Evolutionary conservation across 352 stramenopile species (phyloP), one percentile per base, ranked within the genome.

Genomic region (Blastocystis sp.): DNA sequence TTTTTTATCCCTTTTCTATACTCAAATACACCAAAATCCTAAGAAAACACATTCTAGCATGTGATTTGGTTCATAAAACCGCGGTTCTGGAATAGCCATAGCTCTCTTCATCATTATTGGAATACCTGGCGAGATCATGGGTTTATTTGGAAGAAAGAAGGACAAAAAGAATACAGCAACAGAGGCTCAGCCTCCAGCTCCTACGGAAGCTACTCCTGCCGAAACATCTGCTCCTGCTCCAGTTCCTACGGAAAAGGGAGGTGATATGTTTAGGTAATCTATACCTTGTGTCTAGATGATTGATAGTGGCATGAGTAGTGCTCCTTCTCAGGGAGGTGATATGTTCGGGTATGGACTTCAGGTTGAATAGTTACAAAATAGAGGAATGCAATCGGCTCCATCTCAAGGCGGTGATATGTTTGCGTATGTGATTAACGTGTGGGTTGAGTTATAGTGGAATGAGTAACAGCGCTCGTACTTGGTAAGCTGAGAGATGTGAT

Each of bases 201-300:
- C 75, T 51, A 12, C 75, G 19, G 39, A 56, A 57, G 14, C 19
- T 16, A 51, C 75, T 86, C 0, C 75, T 77, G 1, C 75, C 46
- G 43, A 56, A 39, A 27, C 75, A 42, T 2, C 75, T 5, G 75
- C 75, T 66, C 51, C 75, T 69, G 32, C 75, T 54, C 46, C 73
- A 5, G 29, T 42, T 69, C 29, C 73, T 67, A 27, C 73, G 1
- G 29, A 85, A 24, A n/a, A 66, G n/a, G 54, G 19, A 46, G n/a
- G 54, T 69, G 73, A 85, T 27, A 85, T 85, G 73, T 85, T 85
- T 32, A 49, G 29, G 73, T 85, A 85, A 67, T 21, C 14, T 5
- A 19, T 52, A 71, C 0, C 4, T n/a, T 71, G 35, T 19, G 7
- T 52, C 27, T 71, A 16, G 11, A 39, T 74, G 39, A 37, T 85